A percentile compares a stretch with the other conserved stretches of the same genome.
Conservation (phyloP, 2,329 filamentous ascomycete genomes). For the Alternaria hordeiaustralica region DNA sequence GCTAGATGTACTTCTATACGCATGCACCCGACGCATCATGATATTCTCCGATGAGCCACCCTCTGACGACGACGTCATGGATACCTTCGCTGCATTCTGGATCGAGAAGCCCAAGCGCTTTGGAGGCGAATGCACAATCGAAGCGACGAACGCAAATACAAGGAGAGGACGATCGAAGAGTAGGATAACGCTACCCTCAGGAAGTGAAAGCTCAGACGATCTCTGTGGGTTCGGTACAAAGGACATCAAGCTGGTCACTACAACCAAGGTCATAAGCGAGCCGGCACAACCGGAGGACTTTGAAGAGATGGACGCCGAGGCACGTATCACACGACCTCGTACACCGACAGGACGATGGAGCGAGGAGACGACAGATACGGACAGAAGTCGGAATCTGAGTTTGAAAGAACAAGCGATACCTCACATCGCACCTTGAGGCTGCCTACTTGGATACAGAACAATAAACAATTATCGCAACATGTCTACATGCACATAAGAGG, state of each 20-base stretch:
- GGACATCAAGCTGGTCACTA: conserved; percentile 47
- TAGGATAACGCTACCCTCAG: conserved; percentile 22
- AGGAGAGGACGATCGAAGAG: conserved; percentile 18
- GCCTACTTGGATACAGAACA: not conserved
- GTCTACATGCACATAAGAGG: not conserved
- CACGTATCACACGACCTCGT: conserved; percentile 29
- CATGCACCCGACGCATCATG: conserved; percentile 62
- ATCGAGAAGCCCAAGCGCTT: conserved; percentile 45
- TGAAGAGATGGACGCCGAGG: conserved; percentile 41
- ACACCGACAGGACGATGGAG: conserved; percentile 43
- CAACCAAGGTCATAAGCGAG: conserved; percentile 42
- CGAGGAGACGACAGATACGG: conserved; percentile 30
- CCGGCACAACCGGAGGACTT: conserved; percentile 41
- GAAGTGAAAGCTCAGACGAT: conserved; percentile 36
- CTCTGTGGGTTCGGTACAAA: conserved; percentile 27
- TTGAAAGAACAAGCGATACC: conserved; percentile 12
- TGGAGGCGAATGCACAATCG: conserved; percentile 56
- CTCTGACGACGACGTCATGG: conserved; percentile 43
- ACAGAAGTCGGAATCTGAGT: conserved; percentile 18
- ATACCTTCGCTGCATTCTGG: conserved; percentile 48
- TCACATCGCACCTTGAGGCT: conserved; percentile 10
- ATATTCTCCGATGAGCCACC: conserved; percentile 58
- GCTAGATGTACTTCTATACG: conserved; percentile 65
- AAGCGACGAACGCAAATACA: conserved; percentile 22
- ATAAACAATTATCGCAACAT: not conserved